Base-by-base conservation (phyloP, 768 basidiomycete genomes). In the Boletus patriciae region DNA sequence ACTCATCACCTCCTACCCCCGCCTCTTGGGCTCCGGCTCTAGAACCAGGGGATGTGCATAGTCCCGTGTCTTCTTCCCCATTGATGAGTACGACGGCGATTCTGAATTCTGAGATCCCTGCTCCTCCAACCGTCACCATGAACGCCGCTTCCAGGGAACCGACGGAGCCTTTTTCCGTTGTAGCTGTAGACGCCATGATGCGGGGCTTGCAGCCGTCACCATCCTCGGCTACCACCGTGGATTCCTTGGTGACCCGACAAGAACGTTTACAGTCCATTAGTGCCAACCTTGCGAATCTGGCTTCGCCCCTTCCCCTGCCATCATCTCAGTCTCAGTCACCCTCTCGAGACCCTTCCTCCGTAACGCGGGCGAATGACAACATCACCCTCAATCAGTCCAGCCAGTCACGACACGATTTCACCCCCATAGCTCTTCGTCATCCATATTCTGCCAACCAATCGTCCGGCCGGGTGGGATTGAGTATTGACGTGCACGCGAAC, bases 1-100 rank as follows among this genome's bases (percentile, higher is more conserved):
- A 68, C 31, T 66, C 70, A 23, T 46, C 58, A 11, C 55, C 69
- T 25, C 37, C 57, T 27, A 45, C 61, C 4, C 52, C 65, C 47
- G 15, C 44, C 11, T 65, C 57, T 41, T 57, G 44, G 52, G 44
- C 40, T 38, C 53, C 47, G 23, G 15, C 44, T 46, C 13, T 36
- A 18, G 46, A 49, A 16, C n/a, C 31, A 34, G 33, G 3, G 18
- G 54, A n/a, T 15, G 21, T 44, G 1, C 34, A 38, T 6, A 54
- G 27, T 50, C 42, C 55, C 7, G 6, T 18, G 12, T 45, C 57
- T 15, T 50, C 52, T 40, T 16, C 21, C 23, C 34, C 16, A 10
- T 12, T 55, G 49, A 21, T 51, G n/a, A 44, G 42, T 36, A 18
- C 31, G 21, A 25, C 15, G 3, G 23, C 41, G 15, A 38, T 45